Evolutionary conservation across 768 basidiomycete genomes (phyloP).

Genomic region (Flagelloscypha sp.): DNA sequence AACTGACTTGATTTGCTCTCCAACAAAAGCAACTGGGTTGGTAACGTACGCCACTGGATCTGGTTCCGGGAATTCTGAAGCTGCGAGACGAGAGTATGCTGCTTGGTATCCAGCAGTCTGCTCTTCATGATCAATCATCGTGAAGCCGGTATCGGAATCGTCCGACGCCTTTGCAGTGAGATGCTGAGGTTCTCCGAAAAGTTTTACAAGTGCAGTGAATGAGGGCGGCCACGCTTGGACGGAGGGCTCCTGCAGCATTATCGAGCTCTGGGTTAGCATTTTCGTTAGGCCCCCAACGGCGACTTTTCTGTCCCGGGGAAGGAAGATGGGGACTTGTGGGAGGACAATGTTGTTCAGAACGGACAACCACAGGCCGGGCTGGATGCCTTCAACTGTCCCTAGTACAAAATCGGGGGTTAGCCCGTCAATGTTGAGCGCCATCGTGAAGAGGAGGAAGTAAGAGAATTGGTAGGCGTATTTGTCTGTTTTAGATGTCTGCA

Average conservation of each 20-base stretch:
- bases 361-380: constrained; percentile 73
- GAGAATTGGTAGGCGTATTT: constrained; percentile 79
- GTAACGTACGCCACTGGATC: constrained; percentile 59
- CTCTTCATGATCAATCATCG: constrained; percentile 85
- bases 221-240: constrained; percentile 60
- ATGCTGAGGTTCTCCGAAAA: constrained; percentile 74
- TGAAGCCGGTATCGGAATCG: constrained; percentile 50
- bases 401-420: constrained; percentile 76
- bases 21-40: constrained; percentile 47
- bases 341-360: constrained; percentile 69
- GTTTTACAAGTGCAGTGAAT: constrained; percentile 63
- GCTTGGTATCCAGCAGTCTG: constrained; percentile 88
- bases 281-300: constrained; percentile 73
- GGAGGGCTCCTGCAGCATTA: constrained; percentile 60
- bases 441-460: constrained; percentile 65
- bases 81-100: constrained; percentile 85
- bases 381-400: constrained; percentile 72
- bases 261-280: constrained; percentile 63
- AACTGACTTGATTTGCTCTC: no score
- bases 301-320: constrained; percentile 78
- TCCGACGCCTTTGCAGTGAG: constrained; percentile 36
- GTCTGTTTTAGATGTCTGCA: constrained; percentile 86
- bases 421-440: constrained; percentile 68
- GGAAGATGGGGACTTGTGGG: constrained; percentile 74
- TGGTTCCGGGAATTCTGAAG: constrained; percentile 49